Conservation (phyloP, 1,139 yeast species). For the Protomyces pachydermus region DNA sequence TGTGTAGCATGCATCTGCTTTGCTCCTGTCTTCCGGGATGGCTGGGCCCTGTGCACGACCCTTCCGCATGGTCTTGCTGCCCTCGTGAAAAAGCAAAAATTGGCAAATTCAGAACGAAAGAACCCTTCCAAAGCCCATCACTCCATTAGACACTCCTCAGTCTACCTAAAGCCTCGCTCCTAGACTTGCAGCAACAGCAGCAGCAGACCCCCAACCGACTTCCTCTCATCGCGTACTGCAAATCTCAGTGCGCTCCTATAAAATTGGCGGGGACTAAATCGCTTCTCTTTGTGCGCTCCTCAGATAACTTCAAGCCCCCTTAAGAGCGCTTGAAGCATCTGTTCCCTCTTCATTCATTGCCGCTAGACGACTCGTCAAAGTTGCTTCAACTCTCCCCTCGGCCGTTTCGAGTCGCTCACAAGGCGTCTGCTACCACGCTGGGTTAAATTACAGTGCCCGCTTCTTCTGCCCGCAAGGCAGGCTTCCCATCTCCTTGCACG, state of each 20-base stretch:
- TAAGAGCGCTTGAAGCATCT: constrained; percentile 19
- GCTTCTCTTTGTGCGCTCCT: constrained; percentile 3
- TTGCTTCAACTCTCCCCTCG: no score
- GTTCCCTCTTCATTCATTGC: background rate
- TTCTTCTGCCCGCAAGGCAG: background rate
- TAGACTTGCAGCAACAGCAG: background rate
- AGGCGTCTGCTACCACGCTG: constrained; percentile 25
- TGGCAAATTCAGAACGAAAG: no score
- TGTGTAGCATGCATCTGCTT: no score
- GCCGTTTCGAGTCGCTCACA: constrained; percentile 18
- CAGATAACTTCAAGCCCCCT: constrained; percentile 20
- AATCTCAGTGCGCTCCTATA: background rate
- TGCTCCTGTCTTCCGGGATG: no score
- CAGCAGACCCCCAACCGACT: background rate
- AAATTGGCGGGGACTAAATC: background rate
- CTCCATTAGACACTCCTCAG: no score
- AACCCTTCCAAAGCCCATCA: no score
- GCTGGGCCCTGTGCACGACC: no score
- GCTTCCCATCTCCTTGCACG: background rate
- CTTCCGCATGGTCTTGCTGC: no score
- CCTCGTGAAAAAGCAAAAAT: no score
- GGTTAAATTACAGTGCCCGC: constrained; percentile 17
- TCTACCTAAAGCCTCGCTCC: no score
- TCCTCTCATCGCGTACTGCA: background rate
- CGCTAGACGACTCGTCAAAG: no score